Conservation (phyloP, 768 basidiomycete species). For the Rossbeevera mucosa region DNA sequence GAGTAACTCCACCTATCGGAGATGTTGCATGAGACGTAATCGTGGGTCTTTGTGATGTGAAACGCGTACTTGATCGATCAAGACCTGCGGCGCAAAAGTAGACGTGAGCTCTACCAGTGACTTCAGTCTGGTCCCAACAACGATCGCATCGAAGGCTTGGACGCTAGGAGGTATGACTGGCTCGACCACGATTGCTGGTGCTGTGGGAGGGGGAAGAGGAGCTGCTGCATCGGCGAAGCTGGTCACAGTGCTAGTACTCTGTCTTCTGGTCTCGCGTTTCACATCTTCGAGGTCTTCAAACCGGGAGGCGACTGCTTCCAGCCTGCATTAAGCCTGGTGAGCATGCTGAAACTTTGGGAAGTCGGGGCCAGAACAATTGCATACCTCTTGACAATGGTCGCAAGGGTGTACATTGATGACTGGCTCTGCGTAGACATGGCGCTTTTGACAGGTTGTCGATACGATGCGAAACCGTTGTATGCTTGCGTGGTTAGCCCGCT, state of each 20-base stretch:
- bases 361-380: conserved; percentile 15
- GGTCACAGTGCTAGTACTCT: conserved; percentile 30
- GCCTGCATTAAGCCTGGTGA: conserved; percentile 39
- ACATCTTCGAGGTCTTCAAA: conserved; percentile 86
- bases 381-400: conserved; percentile 81
- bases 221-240: conserved; percentile 21
- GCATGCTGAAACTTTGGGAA: conserved; percentile 1
- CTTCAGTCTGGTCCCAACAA: conserved; percentile 70
- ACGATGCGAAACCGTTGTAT: background rate
- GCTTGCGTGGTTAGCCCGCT: background rate
- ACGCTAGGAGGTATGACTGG: conserved; percentile 54
- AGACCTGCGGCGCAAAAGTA: conserved; percentile 59
- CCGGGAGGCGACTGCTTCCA: conserved; percentile 90
- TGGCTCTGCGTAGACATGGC: conserved; percentile 34
- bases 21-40: conserved; percentile 3
- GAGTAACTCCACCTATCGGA: conserved; percentile 59
- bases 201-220: conserved; percentile 31
- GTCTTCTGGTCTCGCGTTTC: conserved; percentile 24
- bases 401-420: conserved; percentile 62
- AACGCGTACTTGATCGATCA: conserved; percentile 71
- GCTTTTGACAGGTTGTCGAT: background rate
- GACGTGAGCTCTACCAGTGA: conserved; percentile 71
- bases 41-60: background rate
- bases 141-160: conserved; percentile 64
- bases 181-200: conserved; percentile 35